These are phyloP conservation scores for Chlorella sp. DNA, from an alignment of 139 green algal species.

Conservation along the genomic window DNA sequence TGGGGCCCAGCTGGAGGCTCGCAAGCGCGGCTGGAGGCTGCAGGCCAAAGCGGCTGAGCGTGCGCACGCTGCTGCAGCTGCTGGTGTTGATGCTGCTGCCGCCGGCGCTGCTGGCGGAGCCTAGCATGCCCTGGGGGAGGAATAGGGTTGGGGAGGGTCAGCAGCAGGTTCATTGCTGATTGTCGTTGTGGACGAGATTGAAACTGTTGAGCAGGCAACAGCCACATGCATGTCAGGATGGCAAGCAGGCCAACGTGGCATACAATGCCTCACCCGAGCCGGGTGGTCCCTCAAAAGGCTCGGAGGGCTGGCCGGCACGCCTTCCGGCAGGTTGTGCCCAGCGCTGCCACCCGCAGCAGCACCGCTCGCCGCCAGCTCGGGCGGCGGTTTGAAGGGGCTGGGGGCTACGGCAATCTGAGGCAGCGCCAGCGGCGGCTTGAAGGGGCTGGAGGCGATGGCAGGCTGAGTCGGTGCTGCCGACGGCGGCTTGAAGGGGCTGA, in stretches of 20 bases:
- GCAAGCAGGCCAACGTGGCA: too few species aligned
- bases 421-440: not conserved
- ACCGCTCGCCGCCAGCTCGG: not conserved
- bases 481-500: too few species aligned
- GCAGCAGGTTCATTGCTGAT: too few species aligned
- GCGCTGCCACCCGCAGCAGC: too few species aligned
- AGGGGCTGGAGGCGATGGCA: too few species aligned
- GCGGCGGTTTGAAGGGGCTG: not conserved
- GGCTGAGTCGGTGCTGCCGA: too few species aligned
- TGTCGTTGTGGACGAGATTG: too few species aligned
- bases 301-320: not conserved
- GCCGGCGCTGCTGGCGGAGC: not conserved
- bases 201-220: too few species aligned
- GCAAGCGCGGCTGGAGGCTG: conserved; percentile 12
- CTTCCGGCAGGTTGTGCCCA: not conserved
- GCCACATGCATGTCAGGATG: too few species aligned
- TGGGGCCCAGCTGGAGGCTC: conserved; percentile 45
- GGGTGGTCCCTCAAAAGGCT: not conserved
- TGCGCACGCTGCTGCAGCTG: not conserved
- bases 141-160: not conserved
- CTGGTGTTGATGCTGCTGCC: not conserved
- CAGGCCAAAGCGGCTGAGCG: not conserved
- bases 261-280: not conserved
- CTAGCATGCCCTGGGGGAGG: not conserved
- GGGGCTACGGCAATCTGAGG: not conserved